Evolutionary conservation across 2,329 filamentous ascomycete species (phyloP).

Genomic region (Thielaviopsis ethacetica): DNA sequence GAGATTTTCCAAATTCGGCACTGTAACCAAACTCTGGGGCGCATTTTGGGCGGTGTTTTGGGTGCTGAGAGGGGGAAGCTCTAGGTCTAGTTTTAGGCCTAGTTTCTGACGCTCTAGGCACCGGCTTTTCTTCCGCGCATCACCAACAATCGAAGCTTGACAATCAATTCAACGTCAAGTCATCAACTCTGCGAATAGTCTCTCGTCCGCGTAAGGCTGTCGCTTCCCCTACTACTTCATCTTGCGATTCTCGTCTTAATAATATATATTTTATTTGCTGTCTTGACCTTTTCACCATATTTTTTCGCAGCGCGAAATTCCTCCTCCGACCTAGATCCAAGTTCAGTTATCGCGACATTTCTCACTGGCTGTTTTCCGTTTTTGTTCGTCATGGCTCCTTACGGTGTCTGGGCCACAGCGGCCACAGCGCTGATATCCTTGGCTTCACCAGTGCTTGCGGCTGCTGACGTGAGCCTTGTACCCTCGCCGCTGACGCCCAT

Average conservation of each 20-base stretch:
- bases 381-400: not conserved
- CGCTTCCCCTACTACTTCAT: not conserved
- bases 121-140: not conserved
- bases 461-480: constrained; percentile 11
- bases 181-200: not conserved
- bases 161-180: not conserved
- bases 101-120: not conserved
- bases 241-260: not conserved
- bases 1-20: not conserved
- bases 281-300: not conserved
- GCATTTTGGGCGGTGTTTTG: not conserved
- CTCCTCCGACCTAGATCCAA: not conserved
- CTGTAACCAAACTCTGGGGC: not conserved
- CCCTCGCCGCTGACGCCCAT: constrained; percentile 30
- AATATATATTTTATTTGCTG: not conserved
- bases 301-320: not conserved
- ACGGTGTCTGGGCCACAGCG: not conserved
- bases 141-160: not conserved
- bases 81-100: not conserved
- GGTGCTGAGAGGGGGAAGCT: not conserved
- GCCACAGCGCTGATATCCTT: not conserved
- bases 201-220: not conserved
- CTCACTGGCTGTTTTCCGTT: not conserved
- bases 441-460: constrained; percentile 8
- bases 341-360: not conserved